These are phyloP conservation scores for Ziziphus jujuba DNA, from an alignment of 306 rosid species.

Conservation along the genomic window DNA sequence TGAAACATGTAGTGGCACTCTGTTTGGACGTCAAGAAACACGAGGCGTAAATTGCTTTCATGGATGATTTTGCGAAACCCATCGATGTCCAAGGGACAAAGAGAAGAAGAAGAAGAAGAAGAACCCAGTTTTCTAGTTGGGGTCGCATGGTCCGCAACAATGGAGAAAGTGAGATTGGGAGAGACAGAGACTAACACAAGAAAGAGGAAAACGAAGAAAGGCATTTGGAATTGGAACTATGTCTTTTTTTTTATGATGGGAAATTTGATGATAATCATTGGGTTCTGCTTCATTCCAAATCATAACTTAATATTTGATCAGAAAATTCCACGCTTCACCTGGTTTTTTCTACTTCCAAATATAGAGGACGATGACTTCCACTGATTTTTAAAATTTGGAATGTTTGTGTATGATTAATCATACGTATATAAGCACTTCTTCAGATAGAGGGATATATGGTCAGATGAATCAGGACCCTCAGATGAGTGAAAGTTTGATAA, in stretches of 20 bases:
- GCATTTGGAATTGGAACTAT: not conserved
- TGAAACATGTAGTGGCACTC: slow-evolving; percentile 19
- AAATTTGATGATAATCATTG: not conserved
- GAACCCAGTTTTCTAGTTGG: not conserved
- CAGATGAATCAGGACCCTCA: not conserved
- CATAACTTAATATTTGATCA: no score
- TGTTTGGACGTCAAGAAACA: not conserved
- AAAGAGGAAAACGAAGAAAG: not conserved
- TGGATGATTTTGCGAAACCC: not conserved
- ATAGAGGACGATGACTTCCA: not conserved
- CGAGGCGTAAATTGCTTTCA: not conserved
- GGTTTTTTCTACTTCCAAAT: no score
- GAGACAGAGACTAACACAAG: not conserved
- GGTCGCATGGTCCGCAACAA: not conserved
- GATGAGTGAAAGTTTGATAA: not conserved
- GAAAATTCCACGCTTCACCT: no score
- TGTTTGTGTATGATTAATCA: not conserved
- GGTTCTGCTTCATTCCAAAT: not conserved
- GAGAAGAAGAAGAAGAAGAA: not conserved
- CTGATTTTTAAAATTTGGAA: not conserved
- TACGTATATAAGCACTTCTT: not conserved
- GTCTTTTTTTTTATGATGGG: not conserved
- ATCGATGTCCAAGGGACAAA: slow-evolving; percentile 12
- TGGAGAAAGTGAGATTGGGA: not conserved
- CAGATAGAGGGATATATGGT: not conserved